Evolutionary conservation across 23 red algal genomes (phyloP), one percentile per base, ranked within the genome.

Genomic region (Cyanidiococcus yangmingshanensis): DNA sequence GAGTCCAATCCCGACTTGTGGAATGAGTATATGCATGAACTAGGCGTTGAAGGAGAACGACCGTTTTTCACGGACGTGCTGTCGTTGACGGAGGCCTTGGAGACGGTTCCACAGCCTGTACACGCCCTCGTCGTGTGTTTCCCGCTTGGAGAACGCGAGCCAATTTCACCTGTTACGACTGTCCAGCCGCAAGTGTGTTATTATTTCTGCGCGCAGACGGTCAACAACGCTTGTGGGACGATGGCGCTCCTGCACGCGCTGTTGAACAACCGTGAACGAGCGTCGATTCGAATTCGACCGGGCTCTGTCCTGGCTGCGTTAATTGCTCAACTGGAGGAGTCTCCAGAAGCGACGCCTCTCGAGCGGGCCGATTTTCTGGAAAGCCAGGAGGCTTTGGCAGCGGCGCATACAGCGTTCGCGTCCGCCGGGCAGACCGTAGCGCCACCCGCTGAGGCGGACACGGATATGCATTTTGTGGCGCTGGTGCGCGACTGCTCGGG

Each of bases 181-280:
- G 45, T 54, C 7, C 12, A 21, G 45, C 21, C 45, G 7, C 12
- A 54, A 7, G 45, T 54, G 45, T 54, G 45, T 21, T 54, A 54
- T 54, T 54, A 54, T 67, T 91, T 92, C 30, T 89, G 85, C 58
- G 82, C 79, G 1, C 94, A 98, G 79, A 91, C 88, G 21, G 86
- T 98, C 18, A 59, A 75, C 21, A 98, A 98, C 79, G 94, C 94
- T 26, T 98, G 94, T 75, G 94, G 94, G 68, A 98, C 94, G 1
- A 92, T 98, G 36, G 94, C 84, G 59, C 54, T 98, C 2, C 75
- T 98, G 38, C 94, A 98, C 76, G 85, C 94, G 0, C 80, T 87
- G 0, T 59, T 83, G 38, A 98, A 98, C 74, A 75, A 79, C 51
- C 29, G 37, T 15, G 38, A 83, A 33, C 3, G 75, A 24, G 29